phyloP scores from a whole-genome alignment of 768 basidiomycete genomes.

The Boletus subcaerulescens region DNA sequence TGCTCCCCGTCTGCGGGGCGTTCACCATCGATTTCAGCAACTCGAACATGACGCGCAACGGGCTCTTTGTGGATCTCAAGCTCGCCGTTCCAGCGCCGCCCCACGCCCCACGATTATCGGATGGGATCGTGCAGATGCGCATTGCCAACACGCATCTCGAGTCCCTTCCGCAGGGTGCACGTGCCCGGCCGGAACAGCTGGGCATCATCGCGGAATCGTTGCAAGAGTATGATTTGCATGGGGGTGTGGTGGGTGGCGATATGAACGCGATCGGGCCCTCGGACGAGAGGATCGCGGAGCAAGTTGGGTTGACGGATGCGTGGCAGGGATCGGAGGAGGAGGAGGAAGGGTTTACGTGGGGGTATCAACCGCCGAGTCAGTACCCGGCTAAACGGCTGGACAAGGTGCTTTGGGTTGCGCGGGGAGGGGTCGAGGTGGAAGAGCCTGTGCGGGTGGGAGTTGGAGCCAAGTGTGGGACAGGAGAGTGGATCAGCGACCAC shows the following conservation, averaged over 20 bases:
- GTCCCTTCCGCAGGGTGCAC: slow-evolving; percentile 48
- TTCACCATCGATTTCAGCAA: slow-evolving; percentile 51
- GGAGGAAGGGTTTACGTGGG: slow-evolving; percentile 62
- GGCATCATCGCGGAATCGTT: slow-evolving; percentile 49
- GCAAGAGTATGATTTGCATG: slow-evolving; percentile 43
- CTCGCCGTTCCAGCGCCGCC: slow-evolving; percentile 37
- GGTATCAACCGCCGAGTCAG: slow-evolving; percentile 49
- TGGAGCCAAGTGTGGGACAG: slow-evolving; percentile 42
- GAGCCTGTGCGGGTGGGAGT: slow-evolving; percentile 56
- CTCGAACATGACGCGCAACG: slow-evolving; percentile 52
- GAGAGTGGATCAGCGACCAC: slow-evolving; percentile 65
- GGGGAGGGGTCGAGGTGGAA: slow-evolving; percentile 49
- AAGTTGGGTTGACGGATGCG: slow-evolving; percentile 55
- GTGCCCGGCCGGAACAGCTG: slow-evolving; percentile 50
- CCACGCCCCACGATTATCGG: slow-evolving; percentile 30
- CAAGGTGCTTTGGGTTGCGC: slow-evolving; percentile 58
- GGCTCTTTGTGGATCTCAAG: slow-evolving; percentile 55
- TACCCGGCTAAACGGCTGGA: slow-evolving; percentile 59
- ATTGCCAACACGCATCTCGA: slow-evolving; percentile 77
- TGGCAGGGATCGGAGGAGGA: slow-evolving; percentile 49
- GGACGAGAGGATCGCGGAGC: slow-evolving; percentile 42
- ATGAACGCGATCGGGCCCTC: slow-evolving; percentile 61
- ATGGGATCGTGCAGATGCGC: slow-evolving; percentile 47
- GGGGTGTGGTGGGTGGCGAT: slow-evolving; percentile 66
- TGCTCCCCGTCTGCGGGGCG: slow-evolving; percentile 47